Base-by-base conservation (phyloP, 805 yeast species). In the Phaffomyces opuntiae region DNA sequence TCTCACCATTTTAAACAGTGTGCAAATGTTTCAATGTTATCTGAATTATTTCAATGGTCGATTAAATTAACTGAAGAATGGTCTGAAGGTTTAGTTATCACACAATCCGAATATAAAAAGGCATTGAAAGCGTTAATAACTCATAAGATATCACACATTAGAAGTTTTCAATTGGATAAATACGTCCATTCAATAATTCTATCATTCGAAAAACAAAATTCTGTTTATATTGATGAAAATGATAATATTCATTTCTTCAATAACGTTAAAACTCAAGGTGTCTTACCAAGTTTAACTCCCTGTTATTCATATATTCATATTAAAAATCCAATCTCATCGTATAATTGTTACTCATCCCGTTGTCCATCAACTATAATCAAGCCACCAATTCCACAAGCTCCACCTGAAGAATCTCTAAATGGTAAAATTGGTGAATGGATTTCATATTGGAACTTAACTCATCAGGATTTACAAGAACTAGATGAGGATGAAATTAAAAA, bases 391-490 rank as follows among this genome's bases (percentile, higher is more conserved):
- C 61, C 57, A 17, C 43, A 41, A 11, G 47, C 50, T 7, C 57
- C 49, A 35, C 43, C 52, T 35, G 43, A 52, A 42, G 49, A 49
- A 27, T 31, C 55, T 27, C 29, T 40, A 21, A 33, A 39, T 36
- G 52, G 44, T 32, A 59, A 66, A 1, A 62, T 71, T 6, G 70
- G 70, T 1, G 79, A 79, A 48, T 82, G 88, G 88, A 77, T 80
- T 0, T 70, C 77, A 9, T 82, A 80, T 54, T 82, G 87, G 88
- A 72, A 76, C 41, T 52, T 82, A 13, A 69, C 81, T 0, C 70
- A 72, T 3, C 78, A 75, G 24, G 83, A 80, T 40, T 57, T 81
- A 26, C 60, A 69, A 19, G 73, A 68, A n/a, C 64, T 77, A 8
- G 79, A 73, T 43, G 72, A 73, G 11, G 61, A 63, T 11, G 77